phyloP scores from a whole-genome alignment of 2,329 filamentous ascomycete species.

The Helotiales sp. region DNA sequence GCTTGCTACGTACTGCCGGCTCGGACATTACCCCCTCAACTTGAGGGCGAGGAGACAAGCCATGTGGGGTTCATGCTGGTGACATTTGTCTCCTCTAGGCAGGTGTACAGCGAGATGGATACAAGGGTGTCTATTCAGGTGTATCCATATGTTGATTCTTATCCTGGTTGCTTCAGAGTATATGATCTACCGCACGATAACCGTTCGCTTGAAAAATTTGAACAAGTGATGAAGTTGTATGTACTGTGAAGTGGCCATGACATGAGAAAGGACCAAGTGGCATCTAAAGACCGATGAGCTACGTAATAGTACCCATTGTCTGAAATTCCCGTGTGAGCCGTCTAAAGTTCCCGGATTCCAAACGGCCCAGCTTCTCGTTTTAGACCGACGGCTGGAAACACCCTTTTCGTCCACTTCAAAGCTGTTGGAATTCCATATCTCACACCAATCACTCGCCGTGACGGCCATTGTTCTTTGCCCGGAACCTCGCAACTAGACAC shows the following conservation, averaged over 20 bases:
- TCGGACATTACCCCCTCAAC: not conserved
- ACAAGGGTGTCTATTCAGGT: not conserved
- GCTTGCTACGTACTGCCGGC: not conserved
- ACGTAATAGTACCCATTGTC: not conserved
- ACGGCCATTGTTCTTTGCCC: not conserved
- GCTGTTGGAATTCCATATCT: not conserved
- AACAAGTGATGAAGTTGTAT: too few species aligned
- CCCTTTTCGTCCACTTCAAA: not conserved
- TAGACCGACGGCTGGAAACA: not conserved
- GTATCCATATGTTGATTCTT: not conserved
- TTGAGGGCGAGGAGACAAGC: not conserved
- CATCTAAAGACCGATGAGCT: not conserved
- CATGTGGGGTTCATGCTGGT: constrained; percentile 4
- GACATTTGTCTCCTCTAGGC: not conserved
- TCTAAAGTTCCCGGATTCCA: not conserved
- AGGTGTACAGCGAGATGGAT: not conserved
- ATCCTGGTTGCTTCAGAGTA: not conserved
- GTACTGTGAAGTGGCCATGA: not conserved
- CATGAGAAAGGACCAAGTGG: too few species aligned
- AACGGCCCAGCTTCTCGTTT: not conserved
- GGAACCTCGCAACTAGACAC: not conserved
- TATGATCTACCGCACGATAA: too few species aligned
- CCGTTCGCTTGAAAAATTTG: too few species aligned
- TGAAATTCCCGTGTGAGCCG: not conserved
- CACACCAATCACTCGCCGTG: not conserved